These are phyloP conservation scores for Hsuehochloa calcarea DNA, from an alignment of 176 grass and related monocot species.

Conservation along the genomic window DNA sequence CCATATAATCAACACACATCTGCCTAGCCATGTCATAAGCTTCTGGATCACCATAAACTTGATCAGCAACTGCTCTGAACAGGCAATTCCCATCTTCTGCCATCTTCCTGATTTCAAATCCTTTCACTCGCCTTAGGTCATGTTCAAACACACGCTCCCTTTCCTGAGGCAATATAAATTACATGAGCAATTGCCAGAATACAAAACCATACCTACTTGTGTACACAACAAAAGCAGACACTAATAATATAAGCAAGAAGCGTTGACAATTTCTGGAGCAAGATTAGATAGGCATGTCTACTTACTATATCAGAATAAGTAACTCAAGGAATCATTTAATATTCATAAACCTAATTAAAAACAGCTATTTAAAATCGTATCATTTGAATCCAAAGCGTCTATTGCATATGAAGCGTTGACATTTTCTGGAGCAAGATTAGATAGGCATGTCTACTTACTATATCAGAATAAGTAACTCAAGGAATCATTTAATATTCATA, in stretches of 20 bases:
- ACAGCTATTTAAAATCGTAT: too few species aligned
- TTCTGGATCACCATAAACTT: slow-evolving; percentile 98
- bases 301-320: slow-evolving; percentile 4
- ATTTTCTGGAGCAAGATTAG: slow-evolving; percentile 1
- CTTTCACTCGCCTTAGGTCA: slow-evolving; percentile 82
- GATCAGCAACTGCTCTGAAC: slow-evolving; percentile 96
- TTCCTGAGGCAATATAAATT: slow-evolving; percentile 54
- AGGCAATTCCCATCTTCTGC: slow-evolving; percentile 89
- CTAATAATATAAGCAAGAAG: slow-evolving; percentile 6
- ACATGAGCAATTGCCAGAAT: not conserved
- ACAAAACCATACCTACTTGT: not conserved
- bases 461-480: slow-evolving; percentile 10
- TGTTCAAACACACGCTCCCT: slow-evolving; percentile 82
- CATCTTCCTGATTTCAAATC: slow-evolving; percentile 95
- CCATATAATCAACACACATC: slow-evolving; percentile 99
- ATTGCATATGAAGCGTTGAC: too few species aligned
- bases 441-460: not conserved
- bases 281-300: not conserved
- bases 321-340: slow-evolving; percentile 1
- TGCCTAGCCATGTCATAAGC: slow-evolving; percentile 91
- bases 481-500: slow-evolving; percentile 9
- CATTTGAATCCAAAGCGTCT: too few species aligned
- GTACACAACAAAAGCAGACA: not conserved
- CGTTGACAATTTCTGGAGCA: not conserved
- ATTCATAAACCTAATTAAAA: slow-evolving; percentile 12